phyloP scores from a whole-genome alignment of 305 asterid species.

The Fraxinus xanthoxyloides region DNA sequence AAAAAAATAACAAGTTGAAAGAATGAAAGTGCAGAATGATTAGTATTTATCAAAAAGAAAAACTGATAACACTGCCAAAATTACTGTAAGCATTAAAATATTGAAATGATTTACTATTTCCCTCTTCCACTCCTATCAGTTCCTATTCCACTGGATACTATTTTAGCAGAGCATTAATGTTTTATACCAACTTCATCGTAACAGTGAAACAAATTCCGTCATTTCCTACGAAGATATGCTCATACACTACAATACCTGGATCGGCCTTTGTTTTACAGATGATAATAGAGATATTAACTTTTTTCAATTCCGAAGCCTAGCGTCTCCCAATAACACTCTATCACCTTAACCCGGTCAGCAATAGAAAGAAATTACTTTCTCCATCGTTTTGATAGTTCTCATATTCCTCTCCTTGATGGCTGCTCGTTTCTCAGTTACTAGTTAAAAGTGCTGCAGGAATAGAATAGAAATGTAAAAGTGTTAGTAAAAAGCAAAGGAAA shows the following conservation, averaged over 20 bases:
- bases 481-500: neutral
- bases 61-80: neutral
- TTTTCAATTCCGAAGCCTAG: no score
- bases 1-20: neutral
- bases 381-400: neutral
- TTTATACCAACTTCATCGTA: neutral
- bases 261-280: neutral
- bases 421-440: neutral
- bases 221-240: neutral
- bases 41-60: neutral
- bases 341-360: no score
- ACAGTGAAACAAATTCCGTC: neutral
- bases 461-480: neutral
- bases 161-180: neutral
- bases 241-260: neutral
- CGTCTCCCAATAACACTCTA: no score
- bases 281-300: neutral
- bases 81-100: neutral
- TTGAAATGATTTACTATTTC: constrained; percentile 9
- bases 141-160: neutral
- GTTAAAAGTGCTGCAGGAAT: neutral
- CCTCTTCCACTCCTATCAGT: constrained; percentile 3
- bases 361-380: no score
- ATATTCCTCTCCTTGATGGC: neutral
- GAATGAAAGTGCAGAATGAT: neutral